These are phyloP conservation scores for Acacia acuminata DNA, from an alignment of 306 rosid genomes.

Conservation along the genomic window DNA sequence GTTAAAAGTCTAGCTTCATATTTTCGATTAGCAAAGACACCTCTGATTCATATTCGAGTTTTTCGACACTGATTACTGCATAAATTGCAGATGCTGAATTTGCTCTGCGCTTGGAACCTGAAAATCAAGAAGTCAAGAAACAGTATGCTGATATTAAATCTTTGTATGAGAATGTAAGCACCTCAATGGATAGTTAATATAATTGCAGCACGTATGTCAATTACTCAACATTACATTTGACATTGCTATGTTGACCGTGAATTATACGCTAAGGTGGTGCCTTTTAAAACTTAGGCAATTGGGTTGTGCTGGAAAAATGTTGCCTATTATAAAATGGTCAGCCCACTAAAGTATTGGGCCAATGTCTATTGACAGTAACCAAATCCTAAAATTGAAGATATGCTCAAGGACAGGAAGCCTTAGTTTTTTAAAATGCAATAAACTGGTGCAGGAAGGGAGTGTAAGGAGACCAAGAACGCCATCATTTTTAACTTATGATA, in stretches of 20 bases:
- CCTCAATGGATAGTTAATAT: conserved; percentile 4
- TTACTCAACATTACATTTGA: conserved; percentile 1
- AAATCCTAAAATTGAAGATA: not conserved
- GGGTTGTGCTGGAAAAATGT: not conserved
- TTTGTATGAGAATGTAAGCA: conserved; percentile 73
- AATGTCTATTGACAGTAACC: not conserved
- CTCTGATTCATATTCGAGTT: conserved; percentile 28
- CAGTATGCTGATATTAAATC: conserved; percentile 82
- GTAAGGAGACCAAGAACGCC: not conserved
- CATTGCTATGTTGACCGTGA: not conserved
- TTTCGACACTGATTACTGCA: conserved; percentile 42
- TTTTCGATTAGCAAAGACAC: conserved; percentile 12
- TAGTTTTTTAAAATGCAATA: not conserved
- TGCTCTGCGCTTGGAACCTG: conserved; percentile 90
- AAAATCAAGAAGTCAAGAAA: conserved; percentile 90
- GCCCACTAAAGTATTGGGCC: not conserved
- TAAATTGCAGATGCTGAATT: conserved; percentile 83
- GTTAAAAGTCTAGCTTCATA: conserved; percentile 25
- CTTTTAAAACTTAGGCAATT: conserved; percentile 16
- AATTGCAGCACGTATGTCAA: not conserved
- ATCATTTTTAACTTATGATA: not conserved
- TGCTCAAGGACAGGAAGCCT: not conserved
- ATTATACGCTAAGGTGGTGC: conserved; percentile 7
- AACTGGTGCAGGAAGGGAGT: not conserved
- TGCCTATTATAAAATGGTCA: not conserved